Evolutionary conservation across 345 rosid species (phyloP), one percentile per base, ranked within the genome.

Genomic region (Salix viminalis): DNA sequence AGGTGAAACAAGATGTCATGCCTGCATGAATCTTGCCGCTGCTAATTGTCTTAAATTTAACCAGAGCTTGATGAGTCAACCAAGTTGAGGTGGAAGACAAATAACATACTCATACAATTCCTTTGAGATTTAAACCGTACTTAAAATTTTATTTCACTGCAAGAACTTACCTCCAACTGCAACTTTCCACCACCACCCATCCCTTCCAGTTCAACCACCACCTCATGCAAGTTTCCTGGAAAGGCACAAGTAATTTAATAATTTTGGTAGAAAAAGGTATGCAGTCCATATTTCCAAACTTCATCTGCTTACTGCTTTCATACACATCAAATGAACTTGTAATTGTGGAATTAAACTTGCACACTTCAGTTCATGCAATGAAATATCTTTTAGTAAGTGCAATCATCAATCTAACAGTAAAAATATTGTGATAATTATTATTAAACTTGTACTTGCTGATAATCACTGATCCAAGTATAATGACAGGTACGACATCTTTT

Each of bases 101-200:
- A 41, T 66, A 19, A 7, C 37, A 39, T 5, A 34, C 23, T 15
- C 65, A 58, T 61, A 13, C 12, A 24, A 24, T 62, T 30, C 67
- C 28, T 23, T 62, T 10, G 30, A 6, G 66, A 2, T 23, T 62
- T 30, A 24, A 26, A 2, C 19, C 19, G 0, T 12, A 13, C 36
- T 11, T 11, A 67, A 69, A 74, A 1, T n/a, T 4, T 62, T 75
- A 70, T 65, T 78, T 69, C 32, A 70, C 78, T 65, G 54, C 74
- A 74, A 39, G 66, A 69, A 74, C 86, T 81, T 84, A 93, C 99
- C 97, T 95, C 99, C 66, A 93, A 77, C 82, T 84, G 87, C 83
- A 95, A 76, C 85, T 88, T 91, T 73, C 98, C 98, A 69, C 98
- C 98, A 66, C 98, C 92, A 61, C 97, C 99, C 89, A 92, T 95